A percentile compares a stretch with the other conserved stretches of the same genome.
These are phyloP conservation scores for Diaporthe australafricana DNA, from an alignment of 2,329 filamentous ascomycete genomes.

Conservation along the genomic window DNA sequence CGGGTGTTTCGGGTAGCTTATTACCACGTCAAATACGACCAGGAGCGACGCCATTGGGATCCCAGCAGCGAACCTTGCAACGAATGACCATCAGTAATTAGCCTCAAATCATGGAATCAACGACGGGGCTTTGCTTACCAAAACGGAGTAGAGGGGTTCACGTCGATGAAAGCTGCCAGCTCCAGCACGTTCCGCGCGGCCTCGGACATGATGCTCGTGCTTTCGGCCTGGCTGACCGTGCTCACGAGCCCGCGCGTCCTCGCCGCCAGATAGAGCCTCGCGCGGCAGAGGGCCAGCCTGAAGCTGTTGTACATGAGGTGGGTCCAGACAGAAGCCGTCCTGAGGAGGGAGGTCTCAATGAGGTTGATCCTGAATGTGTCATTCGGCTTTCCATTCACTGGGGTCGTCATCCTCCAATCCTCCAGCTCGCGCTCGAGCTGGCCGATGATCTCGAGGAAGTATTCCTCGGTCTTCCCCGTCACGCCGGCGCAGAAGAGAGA, in stretches of 20 bases:
- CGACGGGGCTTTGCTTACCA: conserved; percentile 40
- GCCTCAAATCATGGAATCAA: not conserved
- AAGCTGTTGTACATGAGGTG: conserved; percentile 46
- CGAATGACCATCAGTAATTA: not conserved
- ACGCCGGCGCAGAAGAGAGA: conserved; percentile 47
- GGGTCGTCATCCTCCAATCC: conserved; percentile 45
- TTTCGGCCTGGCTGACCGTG: conserved; percentile 35
- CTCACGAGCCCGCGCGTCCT: conserved; percentile 31
- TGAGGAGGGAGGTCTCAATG: conserved; percentile 34
- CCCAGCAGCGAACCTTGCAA: conserved; percentile 47
- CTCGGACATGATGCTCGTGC: conserved; percentile 40
- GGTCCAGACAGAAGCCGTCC: conserved; percentile 35
- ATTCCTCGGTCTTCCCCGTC: conserved; percentile 40
- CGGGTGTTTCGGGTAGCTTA: conserved; percentile 50
- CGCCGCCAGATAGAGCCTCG: conserved; percentile 40
- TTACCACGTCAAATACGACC: conserved; percentile 54
- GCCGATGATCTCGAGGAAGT: conserved; percentile 44
- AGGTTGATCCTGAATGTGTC: conserved; percentile 33
- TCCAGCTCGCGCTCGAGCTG: conserved; percentile 45
- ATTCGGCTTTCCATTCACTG: conserved; percentile 38
- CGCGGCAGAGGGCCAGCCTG: conserved; percentile 43
- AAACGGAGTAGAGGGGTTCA: conserved; percentile 45
- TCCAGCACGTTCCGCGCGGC: conserved; percentile 44
- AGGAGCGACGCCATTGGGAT: conserved; percentile 53
- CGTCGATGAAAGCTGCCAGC: conserved; percentile 44